Evolutionary conservation across 768 basidiomycete species (phyloP), one percentile per base, ranked within the genome.

Genomic region (Suillus americanus): DNA sequence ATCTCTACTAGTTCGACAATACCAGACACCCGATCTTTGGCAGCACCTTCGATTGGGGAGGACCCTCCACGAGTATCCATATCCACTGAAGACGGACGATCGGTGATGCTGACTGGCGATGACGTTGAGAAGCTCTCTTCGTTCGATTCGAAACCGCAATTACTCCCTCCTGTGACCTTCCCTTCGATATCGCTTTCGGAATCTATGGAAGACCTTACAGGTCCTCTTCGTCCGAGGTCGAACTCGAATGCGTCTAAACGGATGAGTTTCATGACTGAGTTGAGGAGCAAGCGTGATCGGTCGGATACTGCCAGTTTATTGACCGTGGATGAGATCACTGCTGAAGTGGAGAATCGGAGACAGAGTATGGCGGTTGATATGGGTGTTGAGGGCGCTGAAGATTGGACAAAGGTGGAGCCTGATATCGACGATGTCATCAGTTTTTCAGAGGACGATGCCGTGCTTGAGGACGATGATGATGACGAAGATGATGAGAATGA

Each of bases 291-390:
- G 74, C 87, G 91, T 25, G 94, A 97, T 70, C 82, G 85, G 45
- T 92, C 91, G 0, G 95, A 97, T 71, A 94, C 94, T 9, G 94
- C 93, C 5, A 95, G 92, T 69, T 78, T 98, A 70, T 84, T 98
- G 77, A 99, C 97, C 0, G 93, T 99, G 28, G 97, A 99, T 72
- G 95, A 99, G 78, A 97, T 99, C 71, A 98, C 97, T 0, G 95
- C 94, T 12, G 92, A 97, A 71, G 92, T 99, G 9, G 97, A 91
- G 74, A 81, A 80, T 64, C 81, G 86, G 43, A 79, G 85, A 64
- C 85, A 83, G 61, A 87, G 84, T 69, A 82, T 79, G 69, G 78
- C 74, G 5, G 79, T 78, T 46, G 79, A 78, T 55, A 76, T 74
- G 66, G 81, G 81, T 30, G 78, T 80, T 16, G 88, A 81, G 56